phyloP scores from a whole-genome alignment of 495 filamentous ascomycete genomes.

The Stereocaulon alpinum region DNA sequence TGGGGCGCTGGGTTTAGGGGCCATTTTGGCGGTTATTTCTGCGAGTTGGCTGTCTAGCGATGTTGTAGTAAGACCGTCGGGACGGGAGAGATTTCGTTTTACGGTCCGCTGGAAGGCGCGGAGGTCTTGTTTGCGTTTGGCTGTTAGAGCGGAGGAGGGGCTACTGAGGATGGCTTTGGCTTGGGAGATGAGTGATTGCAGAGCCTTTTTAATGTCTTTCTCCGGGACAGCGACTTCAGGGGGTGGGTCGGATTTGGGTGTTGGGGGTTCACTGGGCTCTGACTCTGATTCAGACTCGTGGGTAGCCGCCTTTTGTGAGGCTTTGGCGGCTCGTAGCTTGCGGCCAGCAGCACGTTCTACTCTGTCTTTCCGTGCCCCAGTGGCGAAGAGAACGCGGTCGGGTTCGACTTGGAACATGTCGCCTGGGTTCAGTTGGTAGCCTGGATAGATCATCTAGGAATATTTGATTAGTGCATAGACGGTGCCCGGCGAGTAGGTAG shows the following conservation, averaged over 20 bases:
- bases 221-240: slow-evolving; percentile 9
- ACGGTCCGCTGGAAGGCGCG: slow-evolving; percentile 48
- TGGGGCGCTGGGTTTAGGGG: background rate
- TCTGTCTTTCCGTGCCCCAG: slow-evolving; percentile 58
- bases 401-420: slow-evolving; percentile 95
- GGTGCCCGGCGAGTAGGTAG: background rate
- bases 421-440: slow-evolving; percentile 92
- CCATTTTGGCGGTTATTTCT: slow-evolving; percentile 23
- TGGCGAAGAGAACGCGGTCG: slow-evolving; percentile 77
- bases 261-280: slow-evolving; percentile 13
- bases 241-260: background rate
- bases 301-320: slow-evolving; percentile 19
- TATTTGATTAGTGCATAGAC: background rate
- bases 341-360: slow-evolving; percentile 37
- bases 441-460: slow-evolving; percentile 76
- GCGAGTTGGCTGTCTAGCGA: slow-evolving; percentile 44
- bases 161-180: slow-evolving; percentile 44
- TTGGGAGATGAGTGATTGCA: slow-evolving; percentile 42
- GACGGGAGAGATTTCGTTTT: slow-evolving; percentile 41
- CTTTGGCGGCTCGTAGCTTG: slow-evolving; percentile 22
- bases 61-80: slow-evolving; percentile 34
- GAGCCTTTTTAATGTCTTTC: slow-evolving; percentile 29
- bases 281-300: slow-evolving; percentile 21
- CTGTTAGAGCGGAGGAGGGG: slow-evolving; percentile 38
- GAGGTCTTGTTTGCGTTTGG: slow-evolving; percentile 52